A percentile compares a stretch with the other conserved stretches of the same genome.
Evolutionary conservation across 129 eudicot species (phyloP).

Genomic region (Lactuca saligna): DNA sequence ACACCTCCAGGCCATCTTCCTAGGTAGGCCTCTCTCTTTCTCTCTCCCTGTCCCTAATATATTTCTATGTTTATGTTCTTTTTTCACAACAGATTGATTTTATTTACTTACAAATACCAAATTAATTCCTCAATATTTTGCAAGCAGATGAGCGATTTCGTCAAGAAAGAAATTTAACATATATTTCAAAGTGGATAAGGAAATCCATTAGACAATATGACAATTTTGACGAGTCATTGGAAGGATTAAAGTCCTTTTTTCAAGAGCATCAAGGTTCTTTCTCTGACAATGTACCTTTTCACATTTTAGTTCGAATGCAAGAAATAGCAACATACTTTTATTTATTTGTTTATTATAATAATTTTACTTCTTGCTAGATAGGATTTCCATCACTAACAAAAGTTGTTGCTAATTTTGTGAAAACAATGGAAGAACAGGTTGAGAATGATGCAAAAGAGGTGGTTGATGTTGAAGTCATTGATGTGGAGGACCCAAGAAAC

Average conservation of each 20-base stretch:
- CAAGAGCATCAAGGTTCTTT: slow-evolving; percentile 61
- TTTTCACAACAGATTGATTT: neutral
- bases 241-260: slow-evolving; percentile 69
- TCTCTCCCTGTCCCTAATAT: too few relatives aligned
- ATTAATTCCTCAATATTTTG: slow-evolving; percentile 1
- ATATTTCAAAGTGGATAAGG: slow-evolving; percentile 90
- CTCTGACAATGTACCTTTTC: neutral
- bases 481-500: slow-evolving; percentile 32
- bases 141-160: slow-evolving; percentile 86
- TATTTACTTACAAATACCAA: neutral
- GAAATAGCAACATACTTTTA: too few relatives aligned
- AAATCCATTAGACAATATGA: slow-evolving; percentile 73
- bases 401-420: slow-evolving; percentile 15
- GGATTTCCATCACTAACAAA: slow-evolving; percentile 7
- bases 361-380: neutral
- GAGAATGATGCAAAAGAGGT: slow-evolving; percentile 35
- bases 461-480: slow-evolving; percentile 31
- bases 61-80: neutral
- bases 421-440: slow-evolving; percentile 51
- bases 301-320: neutral
- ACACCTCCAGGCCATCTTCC: too few relatives aligned
- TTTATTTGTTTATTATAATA: too few relatives aligned
- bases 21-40: too few relatives aligned
- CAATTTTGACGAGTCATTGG: slow-evolving; percentile 61
- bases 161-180: slow-evolving; percentile 62